Base-by-base conservation (phyloP, 2,329 filamentous ascomycete genomes). In the Exophiala alcalophila region DNA sequence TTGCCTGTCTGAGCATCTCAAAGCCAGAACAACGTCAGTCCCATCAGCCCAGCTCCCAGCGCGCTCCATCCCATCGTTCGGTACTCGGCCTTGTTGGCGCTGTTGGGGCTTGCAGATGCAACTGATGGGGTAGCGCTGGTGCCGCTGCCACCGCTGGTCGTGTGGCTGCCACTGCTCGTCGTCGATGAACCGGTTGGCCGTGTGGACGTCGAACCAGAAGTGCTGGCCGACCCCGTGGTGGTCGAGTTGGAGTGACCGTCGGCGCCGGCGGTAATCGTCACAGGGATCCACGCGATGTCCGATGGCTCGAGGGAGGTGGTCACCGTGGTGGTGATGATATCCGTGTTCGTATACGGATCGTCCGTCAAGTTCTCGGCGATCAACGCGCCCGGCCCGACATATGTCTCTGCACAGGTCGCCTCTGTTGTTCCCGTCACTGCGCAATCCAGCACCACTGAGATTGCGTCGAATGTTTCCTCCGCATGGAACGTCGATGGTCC, bases 371-470 rank as follows among this genome's bases (percentile, higher is more conserved):
- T 44, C 11, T 25, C 21, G 18, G 11, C 34, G 6, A 47, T 24
- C 30, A 45, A 19, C 25, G 27, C 19, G 2, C 31, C 41, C 5
- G 49, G 49, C 19, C 49, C 50, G 14, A 47, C 31, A 27, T 45
- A 55, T 25, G 47, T 47, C 34, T 50, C 40, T 25, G 31, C 40
- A 33, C 52, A 55, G 2, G 24, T 38, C 10, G 44, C 52, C 12
- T 47, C 43, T 16, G 50, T 51, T 16, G 50, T 50, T 8, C 52
- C 50, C 23, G 45, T 46, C 30, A 55, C n/a, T 5, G 14, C 40
- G 31, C 52, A 54, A 12, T 50, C 44, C n/a, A 52, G 16, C n/a
- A 29, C 11, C 5, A 40, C 46, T 25, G 44, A 37, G 5, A 47
- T 33, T 4, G 36, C 20, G n/a, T 49, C 49, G 24, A 33, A 35